A percentile compares a stretch with the other conserved stretches of the same genome.
phyloP scores from a whole-genome alignment of 352 stramenopile species.

The Globisporangium abappressorium region DNA sequence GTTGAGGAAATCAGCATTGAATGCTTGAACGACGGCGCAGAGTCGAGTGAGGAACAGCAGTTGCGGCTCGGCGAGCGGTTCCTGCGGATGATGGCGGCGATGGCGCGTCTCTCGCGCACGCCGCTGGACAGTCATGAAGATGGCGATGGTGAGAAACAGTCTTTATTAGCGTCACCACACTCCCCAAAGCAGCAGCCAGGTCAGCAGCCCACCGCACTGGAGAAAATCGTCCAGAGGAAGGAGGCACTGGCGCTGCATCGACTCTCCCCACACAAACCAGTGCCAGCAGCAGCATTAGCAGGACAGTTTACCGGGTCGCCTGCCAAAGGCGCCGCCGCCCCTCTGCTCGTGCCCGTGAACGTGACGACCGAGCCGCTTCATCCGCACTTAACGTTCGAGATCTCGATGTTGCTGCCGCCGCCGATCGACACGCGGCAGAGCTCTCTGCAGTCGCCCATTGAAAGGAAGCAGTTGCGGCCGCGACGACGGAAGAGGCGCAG shows the following conservation, averaged over 20 bases:
- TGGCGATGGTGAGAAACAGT: not conserved
- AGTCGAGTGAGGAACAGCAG: slow-evolving; percentile 16
- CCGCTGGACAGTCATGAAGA: not conserved
- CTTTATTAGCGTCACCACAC: not conserved
- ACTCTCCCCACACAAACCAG: slow-evolving; percentile 6
- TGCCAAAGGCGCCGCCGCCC: not conserved
- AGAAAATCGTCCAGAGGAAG: slow-evolving; percentile 9
- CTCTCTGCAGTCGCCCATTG: slow-evolving; percentile 48
- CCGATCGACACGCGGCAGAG: slow-evolving; percentile 51
- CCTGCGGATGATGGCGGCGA: slow-evolving; percentile 50
- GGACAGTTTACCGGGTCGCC: not conserved
- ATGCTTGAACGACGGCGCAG: not conserved
- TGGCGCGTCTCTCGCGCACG: slow-evolving; percentile 37
- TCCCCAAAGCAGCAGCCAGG: not conserved
- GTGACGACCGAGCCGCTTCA: slow-evolving; percentile 34
- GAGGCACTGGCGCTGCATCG: not conserved
- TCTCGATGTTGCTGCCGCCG: slow-evolving; percentile 53
- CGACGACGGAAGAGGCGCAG: slow-evolving; percentile 23
- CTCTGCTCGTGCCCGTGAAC: slow-evolving; percentile 21
- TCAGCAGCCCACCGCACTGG: not conserved
- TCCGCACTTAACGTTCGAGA: slow-evolving; percentile 56
- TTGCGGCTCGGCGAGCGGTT: slow-evolving; percentile 53
- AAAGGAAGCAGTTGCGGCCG: slow-evolving; percentile 32
- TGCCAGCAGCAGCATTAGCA: not conserved
- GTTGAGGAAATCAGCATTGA: not conserved